Conservation (phyloP, 169 alveolate genomes). For the Toxoplasma gondii region DNA sequence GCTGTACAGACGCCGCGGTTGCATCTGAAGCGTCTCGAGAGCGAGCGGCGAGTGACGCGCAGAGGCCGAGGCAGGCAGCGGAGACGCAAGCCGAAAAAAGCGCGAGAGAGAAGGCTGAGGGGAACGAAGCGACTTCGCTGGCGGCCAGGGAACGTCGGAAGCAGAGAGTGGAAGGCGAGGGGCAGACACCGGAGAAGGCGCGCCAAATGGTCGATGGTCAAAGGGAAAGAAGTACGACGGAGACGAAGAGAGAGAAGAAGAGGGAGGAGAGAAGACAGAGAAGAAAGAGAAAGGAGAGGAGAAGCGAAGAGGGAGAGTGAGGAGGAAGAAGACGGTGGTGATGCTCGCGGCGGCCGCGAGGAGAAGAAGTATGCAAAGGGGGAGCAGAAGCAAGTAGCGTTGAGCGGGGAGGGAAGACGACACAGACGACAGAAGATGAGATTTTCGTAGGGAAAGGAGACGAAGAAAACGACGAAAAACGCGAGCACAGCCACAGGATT, state of each 20-base stretch:
- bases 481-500: no score
- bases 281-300: not conserved
- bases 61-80: not conserved
- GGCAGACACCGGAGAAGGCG: not conserved
- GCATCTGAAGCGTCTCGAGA: not conserved
- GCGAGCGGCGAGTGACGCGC: not conserved
- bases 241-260: not conserved
- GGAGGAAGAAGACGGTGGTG: conserved; percentile 9
- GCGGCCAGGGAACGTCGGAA: not conserved
- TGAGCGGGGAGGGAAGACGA: not conserved
- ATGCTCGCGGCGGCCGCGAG: not conserved
- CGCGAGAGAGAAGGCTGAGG: not conserved
- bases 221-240: not conserved
- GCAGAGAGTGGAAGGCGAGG: not conserved
- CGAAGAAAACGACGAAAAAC: not conserved
- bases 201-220: not conserved
- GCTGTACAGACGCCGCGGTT: conserved; percentile 39
- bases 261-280: not conserved
- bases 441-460: not conserved
- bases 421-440: not conserved
- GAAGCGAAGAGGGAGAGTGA: not conserved
- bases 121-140: not conserved
- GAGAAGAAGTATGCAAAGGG: not conserved
- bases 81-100: not conserved
- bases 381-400: not conserved